Evolutionary conservation across 2,329 filamentous ascomycete genomes (phyloP), one percentile per base, ranked within the genome.

Genomic region (Sarocladium kiliense): DNA sequence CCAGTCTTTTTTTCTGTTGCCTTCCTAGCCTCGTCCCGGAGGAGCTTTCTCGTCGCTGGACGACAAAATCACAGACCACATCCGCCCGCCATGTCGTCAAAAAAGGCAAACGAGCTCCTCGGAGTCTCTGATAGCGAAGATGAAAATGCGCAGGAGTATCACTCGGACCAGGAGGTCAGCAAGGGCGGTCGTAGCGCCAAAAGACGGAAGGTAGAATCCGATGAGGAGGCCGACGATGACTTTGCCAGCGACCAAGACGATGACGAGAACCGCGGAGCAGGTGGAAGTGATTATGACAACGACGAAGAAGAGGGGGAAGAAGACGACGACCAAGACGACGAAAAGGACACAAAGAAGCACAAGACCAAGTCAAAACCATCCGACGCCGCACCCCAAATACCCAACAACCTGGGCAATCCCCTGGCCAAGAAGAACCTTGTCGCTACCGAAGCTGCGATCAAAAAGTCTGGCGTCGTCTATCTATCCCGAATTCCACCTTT

Each of bases 401-500:
- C 47, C 32, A 53, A 19, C 27, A 53, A 39, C 30, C 32, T 53
- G 21, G 50, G 50, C 36, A 41, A 77, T 60, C 74, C 79, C 39
- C 71, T 88, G 57, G 76, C 80, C 41, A 84, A 86, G 66, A 85
- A 88, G 72, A 87, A 89, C 65, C 80, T 89, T 50, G 80, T 87
- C 37, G 77, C 78, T 4, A 81, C 84, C 11, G 81, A 85, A 59
- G 79, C 80, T 34, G 84, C 85, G 21, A 78, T 87, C 57, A 84
- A 82, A 62, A 87, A 85, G 66, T 91, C 88, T 0, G 90, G 90
- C 59, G 88, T 95, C 12, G 77, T 94, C 58, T 95, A 94, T 72
- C 78, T 95, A 58, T 93, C 89, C 3, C 85, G 90, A 57, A 83
- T 94, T 59, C 90, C 91, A 3, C 91, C 91, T 0, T 95, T 92